Evolutionary conservation across 371 early-diverging fungal genomes (phyloP).

Genomic region (Furculomyces boomerangus): DNA sequence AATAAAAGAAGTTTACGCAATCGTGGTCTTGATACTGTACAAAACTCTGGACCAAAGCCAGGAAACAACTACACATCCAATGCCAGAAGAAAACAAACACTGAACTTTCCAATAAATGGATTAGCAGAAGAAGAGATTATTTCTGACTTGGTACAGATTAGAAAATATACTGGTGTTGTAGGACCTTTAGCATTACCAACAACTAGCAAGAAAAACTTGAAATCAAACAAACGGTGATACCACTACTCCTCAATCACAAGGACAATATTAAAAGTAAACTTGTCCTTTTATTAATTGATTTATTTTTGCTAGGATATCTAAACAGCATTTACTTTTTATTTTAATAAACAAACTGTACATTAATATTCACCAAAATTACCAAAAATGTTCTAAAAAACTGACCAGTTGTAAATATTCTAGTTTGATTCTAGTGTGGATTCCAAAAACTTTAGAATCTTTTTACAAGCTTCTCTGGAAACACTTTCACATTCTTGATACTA

Average conservation of each 20-base stretch:
- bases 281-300: too few species aligned
- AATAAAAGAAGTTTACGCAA: conserved; percentile 24
- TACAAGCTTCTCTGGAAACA: too few species aligned
- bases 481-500: too few species aligned
- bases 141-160: conserved; percentile 18
- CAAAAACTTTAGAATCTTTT: too few species aligned
- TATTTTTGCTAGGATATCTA: too few species aligned
- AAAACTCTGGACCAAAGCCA: not conserved
- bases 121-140: conserved; percentile 21
- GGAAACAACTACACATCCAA: not conserved
- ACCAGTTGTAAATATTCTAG: too few species aligned
- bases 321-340: not conserved
- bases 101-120: conserved; percentile 10
- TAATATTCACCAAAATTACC: not conserved
- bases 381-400: not conserved
- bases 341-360: not conserved
- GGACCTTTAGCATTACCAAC: conserved; percentile 11
- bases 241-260: not conserved
- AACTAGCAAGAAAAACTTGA: conserved; percentile 8
- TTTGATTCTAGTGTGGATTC: too few species aligned
- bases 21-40: conserved; percentile 14
- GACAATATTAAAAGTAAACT: not conserved
- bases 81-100: conserved; percentile 13
- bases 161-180: conserved; percentile 20
- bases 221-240: conserved; percentile 14